Percentiles rank a stretch among this genome's conserved stretches.
These are phyloP conservation scores for Sporothrix dimorphospora DNA, from an alignment of 2,329 filamentous ascomycete species.

Conservation along the genomic window DNA sequence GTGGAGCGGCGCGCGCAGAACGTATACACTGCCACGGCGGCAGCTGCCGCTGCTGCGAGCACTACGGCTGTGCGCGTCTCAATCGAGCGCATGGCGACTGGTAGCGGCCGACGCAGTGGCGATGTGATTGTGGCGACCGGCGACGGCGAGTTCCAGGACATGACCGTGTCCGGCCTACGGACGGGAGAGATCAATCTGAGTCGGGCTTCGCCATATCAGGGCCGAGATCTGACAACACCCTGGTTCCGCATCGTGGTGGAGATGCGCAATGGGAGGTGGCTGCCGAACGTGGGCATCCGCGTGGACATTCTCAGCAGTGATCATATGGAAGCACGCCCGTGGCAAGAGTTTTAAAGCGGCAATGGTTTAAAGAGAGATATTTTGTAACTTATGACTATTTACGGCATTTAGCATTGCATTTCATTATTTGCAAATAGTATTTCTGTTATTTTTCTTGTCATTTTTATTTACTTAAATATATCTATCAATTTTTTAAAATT, in stretches of 20 bases:
- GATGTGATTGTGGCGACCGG: constrained; percentile 66
- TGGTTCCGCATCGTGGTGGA: constrained; percentile 68
- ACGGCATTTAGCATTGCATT: not conserved
- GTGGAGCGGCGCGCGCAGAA: constrained; percentile 30
- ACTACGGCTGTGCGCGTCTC: constrained; percentile 64
- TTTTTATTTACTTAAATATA: too few species aligned
- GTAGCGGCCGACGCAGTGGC: constrained; percentile 46
- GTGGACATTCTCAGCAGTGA: constrained; percentile 58
- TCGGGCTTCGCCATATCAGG: constrained; percentile 19
- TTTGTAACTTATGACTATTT: not conserved
- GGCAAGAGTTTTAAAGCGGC: constrained; percentile 42
- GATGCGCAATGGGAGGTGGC: constrained; percentile 67
- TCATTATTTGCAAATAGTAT: too few species aligned
- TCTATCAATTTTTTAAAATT: not conserved
- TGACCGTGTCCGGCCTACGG: constrained; percentile 48
- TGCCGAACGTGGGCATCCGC: constrained; percentile 49
- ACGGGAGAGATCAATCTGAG: constrained; percentile 29
- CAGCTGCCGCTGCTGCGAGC: constrained; percentile 36
- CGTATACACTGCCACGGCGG: constrained; percentile 35
- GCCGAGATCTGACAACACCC: constrained; percentile 55
- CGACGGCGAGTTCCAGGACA: constrained; percentile 76
- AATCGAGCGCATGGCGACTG: constrained; percentile 58
- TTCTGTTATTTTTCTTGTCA: too few species aligned
- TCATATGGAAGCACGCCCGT: constrained; percentile 48
- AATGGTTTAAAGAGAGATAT: not conserved